Evolutionary conservation across 176 grass and related monocot species (phyloP), one percentile per base, ranked within the genome.

Genomic region (Triticum dicoccoides): DNA sequence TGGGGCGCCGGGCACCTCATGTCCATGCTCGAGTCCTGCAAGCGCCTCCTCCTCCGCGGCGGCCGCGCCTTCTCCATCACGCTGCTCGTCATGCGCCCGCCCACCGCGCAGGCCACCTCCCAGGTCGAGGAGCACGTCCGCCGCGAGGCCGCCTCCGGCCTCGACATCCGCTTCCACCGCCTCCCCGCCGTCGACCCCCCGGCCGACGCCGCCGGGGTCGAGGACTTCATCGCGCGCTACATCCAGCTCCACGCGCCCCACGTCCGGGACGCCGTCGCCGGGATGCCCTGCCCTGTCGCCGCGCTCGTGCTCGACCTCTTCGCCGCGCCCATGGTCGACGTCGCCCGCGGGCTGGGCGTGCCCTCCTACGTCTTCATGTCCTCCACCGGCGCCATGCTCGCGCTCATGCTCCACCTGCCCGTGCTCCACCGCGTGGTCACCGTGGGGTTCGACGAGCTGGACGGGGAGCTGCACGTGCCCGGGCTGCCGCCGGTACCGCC

Each of bases 271-370:
- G 85, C 87, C 34, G 14, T 95, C 25, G 73, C 88, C 2, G 81
- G 20, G 18, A 78, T 89, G 80, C 3, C 32, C 5, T 47, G 82
- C 25, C 80, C 90, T 34, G 76, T 94, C 18, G 87, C 92, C 15
- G 93, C 78, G n/a, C 93, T 95, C 34, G 90, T 92, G 74, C 81
- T 95, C 10, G 93, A 95, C 79, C 37, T 95, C 11, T 95, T 92
- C 69, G 93, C 93, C 11, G 69, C 85, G 73, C 82, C 85, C 3
- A 82, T 92, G 73, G 86, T 90, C 30, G 93, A 95, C 54, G 90
- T 95, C 49, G 93, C 93, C 33, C 86, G 72, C 44, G 88, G 61
- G 17, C 78, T 92, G 78, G 86, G 83, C 8, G 86, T 95, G 51
- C 90, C 93, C 21, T 88, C 87, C 35, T 95, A 95, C 86, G 84